These are phyloP conservation scores for Theileria orientalis DNA, from an alignment of 169 alveolate species.

Conservation along the genomic window DNA sequence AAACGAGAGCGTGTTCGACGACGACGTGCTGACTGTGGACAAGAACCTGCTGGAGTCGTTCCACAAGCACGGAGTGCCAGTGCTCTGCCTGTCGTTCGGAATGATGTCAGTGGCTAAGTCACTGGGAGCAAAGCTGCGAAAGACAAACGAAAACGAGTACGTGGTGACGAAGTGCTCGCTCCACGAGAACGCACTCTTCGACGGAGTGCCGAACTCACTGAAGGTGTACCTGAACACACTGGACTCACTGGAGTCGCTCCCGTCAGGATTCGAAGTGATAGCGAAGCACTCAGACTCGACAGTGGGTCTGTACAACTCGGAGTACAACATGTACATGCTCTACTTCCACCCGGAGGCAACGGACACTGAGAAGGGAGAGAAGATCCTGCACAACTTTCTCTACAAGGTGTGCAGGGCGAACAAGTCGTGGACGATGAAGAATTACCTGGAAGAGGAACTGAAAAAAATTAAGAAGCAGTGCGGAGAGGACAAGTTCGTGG, in stretches of 20 bases:
- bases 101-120: slow-evolving; percentile 67
- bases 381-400: slow-evolving; percentile 66
- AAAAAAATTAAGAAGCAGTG: slow-evolving; percentile 57
- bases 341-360: slow-evolving; percentile 75
- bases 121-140: slow-evolving; percentile 61
- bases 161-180: slow-evolving; percentile 29
- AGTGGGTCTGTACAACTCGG: slow-evolving; percentile 58
- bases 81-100: slow-evolving; percentile 70
- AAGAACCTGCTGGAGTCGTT: slow-evolving; percentile 52
- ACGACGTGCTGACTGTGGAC: slow-evolving; percentile 57
- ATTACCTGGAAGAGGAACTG: slow-evolving; percentile 51
- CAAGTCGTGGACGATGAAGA: slow-evolving; percentile 43
- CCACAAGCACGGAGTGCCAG: slow-evolving; percentile 62
- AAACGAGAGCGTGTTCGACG: slow-evolving; percentile 63
- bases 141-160: slow-evolving; percentile 63
- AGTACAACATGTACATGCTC: slow-evolving; percentile 53
- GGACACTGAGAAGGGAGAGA: slow-evolving; percentile 63
- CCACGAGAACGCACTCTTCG: slow-evolving; percentile 39
- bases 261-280: slow-evolving; percentile 62
- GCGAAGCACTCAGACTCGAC: slow-evolving; percentile 51
- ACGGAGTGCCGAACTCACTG: slow-evolving; percentile 32
- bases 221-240: slow-evolving; percentile 20
- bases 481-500: slow-evolving; percentile 66
- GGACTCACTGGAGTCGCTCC: slow-evolving; percentile 58
- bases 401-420: slow-evolving; percentile 67